Conservation (phyloP, 495 filamentous ascomycete genomes). For the Pyronema domesticum region DNA sequence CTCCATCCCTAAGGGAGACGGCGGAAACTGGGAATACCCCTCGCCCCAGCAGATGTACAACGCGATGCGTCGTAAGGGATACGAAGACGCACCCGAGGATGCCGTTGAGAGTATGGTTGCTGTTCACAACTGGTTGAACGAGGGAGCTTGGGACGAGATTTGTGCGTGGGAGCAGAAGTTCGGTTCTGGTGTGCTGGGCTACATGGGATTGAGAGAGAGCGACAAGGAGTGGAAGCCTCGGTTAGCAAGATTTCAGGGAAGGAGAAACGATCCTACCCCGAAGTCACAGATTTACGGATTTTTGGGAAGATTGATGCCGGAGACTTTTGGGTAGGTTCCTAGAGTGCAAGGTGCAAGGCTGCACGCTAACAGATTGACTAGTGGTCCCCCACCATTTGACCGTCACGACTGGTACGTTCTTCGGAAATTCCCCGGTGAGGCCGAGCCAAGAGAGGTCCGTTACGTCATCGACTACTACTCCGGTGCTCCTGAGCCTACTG, state of each 20-base stretch:
- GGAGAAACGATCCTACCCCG: slow-evolving; percentile 74
- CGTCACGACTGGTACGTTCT: slow-evolving; percentile 92
- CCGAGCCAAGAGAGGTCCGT: slow-evolving; percentile 48
- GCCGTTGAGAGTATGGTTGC: slow-evolving; percentile 95
- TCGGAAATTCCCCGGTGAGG: slow-evolving; percentile 37
- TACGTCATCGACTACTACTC: slow-evolving; percentile 99
- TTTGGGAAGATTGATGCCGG: slow-evolving; percentile 61
- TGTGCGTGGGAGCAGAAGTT: slow-evolving; percentile 82
- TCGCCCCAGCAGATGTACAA: slow-evolving; percentile 99
- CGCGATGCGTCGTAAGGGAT: slow-evolving; percentile 83
- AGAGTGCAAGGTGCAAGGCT: background rate
- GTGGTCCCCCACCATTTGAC: slow-evolving; percentile 79
- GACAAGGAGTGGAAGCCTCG: slow-evolving; percentile 43
- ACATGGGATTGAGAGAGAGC: slow-evolving; percentile 43
- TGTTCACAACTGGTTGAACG: slow-evolving; percentile 94
- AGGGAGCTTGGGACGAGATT: slow-evolving; percentile 91
- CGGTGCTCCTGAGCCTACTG: slow-evolving; percentile 65
- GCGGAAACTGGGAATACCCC: slow-evolving; percentile 86
- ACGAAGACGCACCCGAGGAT: slow-evolving; percentile 79
- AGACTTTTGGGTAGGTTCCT: slow-evolving; percentile 46
- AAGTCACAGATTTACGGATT: slow-evolving; percentile 68
- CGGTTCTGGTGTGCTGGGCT: slow-evolving; percentile 26
- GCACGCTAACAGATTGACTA: slow-evolving; percentile 22
- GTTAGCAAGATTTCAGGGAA: slow-evolving; percentile 69
- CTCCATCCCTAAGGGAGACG: slow-evolving; percentile 67